A percentile compares a stretch with the other conserved stretches of the same genome.
Evolutionary conservation across 805 yeast genomes (phyloP).

Genomic region (Debaryomyces prosopidis): DNA sequence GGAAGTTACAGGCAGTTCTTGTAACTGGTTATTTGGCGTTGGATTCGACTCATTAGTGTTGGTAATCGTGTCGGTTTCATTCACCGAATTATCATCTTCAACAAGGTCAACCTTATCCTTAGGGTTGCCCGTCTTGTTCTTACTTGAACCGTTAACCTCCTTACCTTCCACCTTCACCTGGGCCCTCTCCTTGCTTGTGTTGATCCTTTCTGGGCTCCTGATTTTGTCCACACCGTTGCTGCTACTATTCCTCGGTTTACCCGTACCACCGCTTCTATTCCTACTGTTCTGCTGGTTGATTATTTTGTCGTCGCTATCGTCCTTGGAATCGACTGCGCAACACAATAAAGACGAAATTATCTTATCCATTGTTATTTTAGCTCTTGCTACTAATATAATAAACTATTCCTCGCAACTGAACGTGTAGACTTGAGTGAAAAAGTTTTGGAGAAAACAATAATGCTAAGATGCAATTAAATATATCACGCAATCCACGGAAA

Average conservation of each 20-base stretch:
- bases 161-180: neutral
- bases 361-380: conserved; percentile 23
- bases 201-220: neutral
- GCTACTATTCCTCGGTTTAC: neutral
- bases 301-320: conserved; percentile 33
- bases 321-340: conserved; percentile 33
- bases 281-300: conserved; percentile 16
- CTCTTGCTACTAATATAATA: neutral
- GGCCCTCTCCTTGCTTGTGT: neutral
- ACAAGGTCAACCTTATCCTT: conserved; percentile 24
- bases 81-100: conserved; percentile 39
- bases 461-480: neutral
- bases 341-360: conserved; percentile 36
- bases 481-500: neutral
- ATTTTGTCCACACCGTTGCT: neutral
- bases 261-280: conserved; percentile 4
- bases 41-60: conserved; percentile 33
- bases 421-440: neutral
- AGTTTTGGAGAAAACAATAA: neutral
- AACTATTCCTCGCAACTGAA: neutral
- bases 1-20: neutral
- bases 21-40: neutral
- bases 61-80: conserved; percentile 44
- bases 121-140: conserved; percentile 5
- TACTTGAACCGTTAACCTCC: neutral